Evolutionary conservation across 768 basidiomycete species (phyloP).

Genomic region (Cystofilobasidium macerans): DNA sequence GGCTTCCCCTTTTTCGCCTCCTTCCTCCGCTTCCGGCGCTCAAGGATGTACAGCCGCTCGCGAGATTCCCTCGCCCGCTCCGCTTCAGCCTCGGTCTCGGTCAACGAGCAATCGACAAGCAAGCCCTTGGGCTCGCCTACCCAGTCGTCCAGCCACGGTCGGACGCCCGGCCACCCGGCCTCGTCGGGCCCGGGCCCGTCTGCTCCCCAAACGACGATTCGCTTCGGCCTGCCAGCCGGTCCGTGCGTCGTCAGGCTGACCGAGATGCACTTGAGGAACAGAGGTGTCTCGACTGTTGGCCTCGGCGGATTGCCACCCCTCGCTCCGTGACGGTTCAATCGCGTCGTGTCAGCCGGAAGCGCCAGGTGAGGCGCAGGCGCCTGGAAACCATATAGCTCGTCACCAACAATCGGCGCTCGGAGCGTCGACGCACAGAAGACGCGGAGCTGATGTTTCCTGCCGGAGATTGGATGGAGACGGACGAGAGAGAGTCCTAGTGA

Average conservation of each 20-base stretch:
- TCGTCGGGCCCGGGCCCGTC: neutral
- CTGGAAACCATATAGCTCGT: conserved; percentile 9
- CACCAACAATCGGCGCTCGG: conserved; percentile 19
- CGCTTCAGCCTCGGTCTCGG: too few species aligned
- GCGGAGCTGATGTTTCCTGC: conserved; percentile 26
- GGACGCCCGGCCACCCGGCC: neutral
- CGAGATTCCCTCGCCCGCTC: too few species aligned
- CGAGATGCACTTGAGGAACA: neutral
- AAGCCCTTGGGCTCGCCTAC: neutral
- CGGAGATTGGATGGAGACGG: conserved; percentile 20
- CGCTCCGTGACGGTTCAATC: neutral
- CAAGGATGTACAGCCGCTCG: too few species aligned
- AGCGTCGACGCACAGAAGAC: conserved; percentile 8
- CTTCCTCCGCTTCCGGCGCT: too few species aligned
- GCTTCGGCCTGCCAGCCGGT: neutral
- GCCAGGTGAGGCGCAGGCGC: neutral
- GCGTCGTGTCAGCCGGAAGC: neutral
- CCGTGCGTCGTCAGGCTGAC: neutral
- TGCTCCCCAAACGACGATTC: neutral
- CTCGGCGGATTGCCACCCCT: neutral
- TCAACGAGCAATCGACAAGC: too few species aligned
- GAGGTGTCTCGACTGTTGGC: neutral
- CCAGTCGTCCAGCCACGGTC: neutral
- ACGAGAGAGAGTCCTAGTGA: conserved; percentile 20
- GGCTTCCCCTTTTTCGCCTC: too few species aligned